These are phyloP conservation scores for Fusarium sp. DNA, from an alignment of 2,329 filamentous ascomycete species.

Conservation along the genomic window DNA sequence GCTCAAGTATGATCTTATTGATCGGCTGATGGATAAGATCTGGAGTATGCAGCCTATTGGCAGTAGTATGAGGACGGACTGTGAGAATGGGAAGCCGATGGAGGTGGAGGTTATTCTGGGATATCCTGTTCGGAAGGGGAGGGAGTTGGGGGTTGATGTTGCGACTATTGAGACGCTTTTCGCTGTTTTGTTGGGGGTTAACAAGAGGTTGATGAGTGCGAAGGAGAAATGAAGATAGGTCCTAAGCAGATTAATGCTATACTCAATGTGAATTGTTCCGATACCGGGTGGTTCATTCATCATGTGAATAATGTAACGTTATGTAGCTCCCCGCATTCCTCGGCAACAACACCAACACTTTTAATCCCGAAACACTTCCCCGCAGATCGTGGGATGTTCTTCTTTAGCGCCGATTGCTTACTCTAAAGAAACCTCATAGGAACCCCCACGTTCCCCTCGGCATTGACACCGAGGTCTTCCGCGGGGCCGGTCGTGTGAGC, in stretches of 20 bases:
- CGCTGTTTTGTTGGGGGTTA: slow-evolving; percentile 49
- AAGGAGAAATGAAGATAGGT: neutral
- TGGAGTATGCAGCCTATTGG: slow-evolving; percentile 56
- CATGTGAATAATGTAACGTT: neutral
- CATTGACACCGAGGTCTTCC: slow-evolving; percentile 2
- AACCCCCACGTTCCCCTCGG: slow-evolving; percentile 26
- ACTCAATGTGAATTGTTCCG: neutral
- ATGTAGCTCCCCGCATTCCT: neutral
- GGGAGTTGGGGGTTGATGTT: slow-evolving; percentile 64
- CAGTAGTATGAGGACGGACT: slow-evolving; percentile 69
- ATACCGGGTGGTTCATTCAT: neutral
- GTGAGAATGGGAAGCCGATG: slow-evolving; percentile 65
- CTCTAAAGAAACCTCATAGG: neutral
- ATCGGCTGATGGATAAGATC: slow-evolving; percentile 61
- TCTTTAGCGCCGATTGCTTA: slow-evolving; percentile 18
- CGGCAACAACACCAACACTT: neutral
- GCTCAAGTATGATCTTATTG: slow-evolving; percentile 59
- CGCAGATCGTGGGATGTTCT: slow-evolving; percentile 21
- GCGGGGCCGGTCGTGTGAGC: slow-evolving; percentile 23
- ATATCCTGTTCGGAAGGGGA: slow-evolving; percentile 66
- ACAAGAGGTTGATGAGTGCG: slow-evolving; percentile 22
- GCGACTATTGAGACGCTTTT: slow-evolving; percentile 60
- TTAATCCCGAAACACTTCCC: neutral
- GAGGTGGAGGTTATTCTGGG: slow-evolving; percentile 73
- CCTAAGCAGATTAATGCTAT: neutral